A percentile compares a stretch with the other conserved stretches of the same genome.
phyloP scores from a whole-genome alignment of 768 basidiomycete genomes.

The Lyophyllum atratum region DNA sequence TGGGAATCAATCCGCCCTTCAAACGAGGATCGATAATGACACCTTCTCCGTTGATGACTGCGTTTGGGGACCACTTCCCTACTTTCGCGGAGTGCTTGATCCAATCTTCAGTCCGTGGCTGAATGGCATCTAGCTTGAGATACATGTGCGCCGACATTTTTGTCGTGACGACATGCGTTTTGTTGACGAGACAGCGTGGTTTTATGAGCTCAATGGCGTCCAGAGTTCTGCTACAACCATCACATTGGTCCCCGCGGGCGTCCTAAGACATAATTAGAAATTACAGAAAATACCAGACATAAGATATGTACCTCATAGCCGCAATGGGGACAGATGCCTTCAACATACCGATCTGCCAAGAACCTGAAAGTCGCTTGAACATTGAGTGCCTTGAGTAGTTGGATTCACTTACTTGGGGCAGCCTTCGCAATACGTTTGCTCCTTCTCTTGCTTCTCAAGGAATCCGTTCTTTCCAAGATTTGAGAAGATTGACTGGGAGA shows the following conservation, averaged over 20 bases:
- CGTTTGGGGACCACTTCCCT: slow-evolving; percentile 93
- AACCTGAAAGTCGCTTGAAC: slow-evolving; percentile 51
- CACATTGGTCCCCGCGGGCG: slow-evolving; percentile 98
- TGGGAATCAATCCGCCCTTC: slow-evolving; percentile 82
- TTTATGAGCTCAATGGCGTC: slow-evolving; percentile 93
- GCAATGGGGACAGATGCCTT: slow-evolving; percentile 97
- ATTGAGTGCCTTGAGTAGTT: neutral
- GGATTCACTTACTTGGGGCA: slow-evolving; percentile 66
- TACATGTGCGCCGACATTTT: slow-evolving; percentile 90
- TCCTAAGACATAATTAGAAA: slow-evolving; percentile 50
- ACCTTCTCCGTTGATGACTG: slow-evolving; percentile 86
- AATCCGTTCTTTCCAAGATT: slow-evolving; percentile 79
- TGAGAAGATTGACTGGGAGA: slow-evolving; percentile 86
- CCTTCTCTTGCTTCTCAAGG: slow-evolving; percentile 81
- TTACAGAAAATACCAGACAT: neutral
- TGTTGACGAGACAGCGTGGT: slow-evolving; percentile 91
- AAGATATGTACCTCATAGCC: slow-evolving; percentile 64
- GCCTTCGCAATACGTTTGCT: slow-evolving; percentile 94
- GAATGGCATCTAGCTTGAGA: slow-evolving; percentile 80
- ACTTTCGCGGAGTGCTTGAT: slow-evolving; percentile 75
- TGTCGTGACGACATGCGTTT: slow-evolving; percentile 74
- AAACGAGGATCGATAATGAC: slow-evolving; percentile 88
- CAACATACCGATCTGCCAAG: slow-evolving; percentile 95
- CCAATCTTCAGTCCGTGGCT: slow-evolving; percentile 85
- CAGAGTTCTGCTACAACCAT: slow-evolving; percentile 87